Evolutionary conservation across 495 filamentous ascomycete genomes (phyloP).

Genomic region (Choiromyces venosus): DNA sequence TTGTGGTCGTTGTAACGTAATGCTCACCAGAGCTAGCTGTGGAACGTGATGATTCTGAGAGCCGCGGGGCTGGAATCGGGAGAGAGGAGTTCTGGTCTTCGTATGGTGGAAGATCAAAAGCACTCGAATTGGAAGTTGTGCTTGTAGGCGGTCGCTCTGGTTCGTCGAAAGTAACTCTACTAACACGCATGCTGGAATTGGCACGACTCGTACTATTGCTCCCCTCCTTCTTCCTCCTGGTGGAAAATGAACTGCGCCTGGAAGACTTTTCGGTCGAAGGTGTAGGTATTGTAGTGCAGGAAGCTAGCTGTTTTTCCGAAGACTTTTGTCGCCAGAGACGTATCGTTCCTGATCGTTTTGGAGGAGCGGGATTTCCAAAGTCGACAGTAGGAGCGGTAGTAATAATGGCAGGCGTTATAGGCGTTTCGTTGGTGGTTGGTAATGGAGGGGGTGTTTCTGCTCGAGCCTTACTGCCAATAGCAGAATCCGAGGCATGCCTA

Average conservation of each 20-base stretch:
- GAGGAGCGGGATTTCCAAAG: slow-evolving; percentile 29
- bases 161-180: slow-evolving; percentile 63
- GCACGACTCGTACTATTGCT: slow-evolving; percentile 15
- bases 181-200: slow-evolving; percentile 48
- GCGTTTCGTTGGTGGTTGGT: slow-evolving; percentile 28
- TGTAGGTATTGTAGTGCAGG: slow-evolving; percentile 2
- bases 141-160: slow-evolving; percentile 50
- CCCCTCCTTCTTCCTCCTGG: slow-evolving; percentile 40
- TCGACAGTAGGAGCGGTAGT: slow-evolving; percentile 84
- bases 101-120: slow-evolving; percentile 35
- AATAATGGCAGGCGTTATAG: slow-evolving; percentile 78
- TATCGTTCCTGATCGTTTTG: slow-evolving; percentile 34
- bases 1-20: slow-evolving; percentile 54
- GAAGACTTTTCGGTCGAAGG: slow-evolving; percentile 24
- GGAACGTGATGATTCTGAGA: slow-evolving; percentile 88
- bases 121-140: slow-evolving; percentile 7
- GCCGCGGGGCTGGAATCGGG: slow-evolving; percentile 61
- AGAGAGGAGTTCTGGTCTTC: slow-evolving; percentile 64
- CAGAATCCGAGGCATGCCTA: slow-evolving; percentile 89
- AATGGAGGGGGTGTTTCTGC: slow-evolving; percentile 49
- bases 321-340: slow-evolving; percentile 37
- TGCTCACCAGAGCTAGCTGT: slow-evolving; percentile 79
- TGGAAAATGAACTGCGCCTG: slow-evolving; percentile 45
- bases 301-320: slow-evolving; percentile 22
- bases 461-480: slow-evolving; percentile 72